phyloP scores from a whole-genome alignment of 768 basidiomycete species.

The Cytidiella melzeri region DNA sequence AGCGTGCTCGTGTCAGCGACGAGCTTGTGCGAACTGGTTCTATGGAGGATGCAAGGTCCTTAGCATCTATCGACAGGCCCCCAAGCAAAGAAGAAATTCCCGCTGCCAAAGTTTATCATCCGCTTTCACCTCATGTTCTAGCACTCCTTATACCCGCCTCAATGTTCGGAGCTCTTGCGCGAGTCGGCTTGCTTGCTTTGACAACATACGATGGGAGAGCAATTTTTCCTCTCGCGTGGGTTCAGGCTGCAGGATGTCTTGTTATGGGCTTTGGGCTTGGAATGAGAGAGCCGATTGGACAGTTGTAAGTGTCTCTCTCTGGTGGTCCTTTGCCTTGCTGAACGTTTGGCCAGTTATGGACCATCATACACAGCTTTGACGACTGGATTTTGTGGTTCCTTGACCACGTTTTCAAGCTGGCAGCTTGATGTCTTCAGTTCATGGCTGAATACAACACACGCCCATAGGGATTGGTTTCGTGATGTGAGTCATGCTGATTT shows the following conservation, averaged over 20 bases:
- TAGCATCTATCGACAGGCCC: conserved; percentile 37
- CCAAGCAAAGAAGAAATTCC: conserved; percentile 30
- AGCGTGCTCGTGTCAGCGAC: conserved; percentile 26
- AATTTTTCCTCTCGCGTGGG: conserved; percentile 80
- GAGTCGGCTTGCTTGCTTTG: conserved; percentile 74
- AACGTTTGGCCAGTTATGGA: conserved; percentile 56
- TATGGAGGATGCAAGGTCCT: conserved; percentile 30
- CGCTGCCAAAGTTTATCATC: conserved; percentile 34
- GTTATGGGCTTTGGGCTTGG: conserved; percentile 81
- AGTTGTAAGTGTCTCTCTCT: conserved; percentile 50
- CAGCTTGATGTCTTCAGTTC: conserved; percentile 82
- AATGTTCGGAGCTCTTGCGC: conserved; percentile 79
- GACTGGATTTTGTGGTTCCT: conserved; percentile 92
- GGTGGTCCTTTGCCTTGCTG: background rate
- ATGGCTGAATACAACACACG: conserved; percentile 64
- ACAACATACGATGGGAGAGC: conserved; percentile 65
- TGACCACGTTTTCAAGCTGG: conserved; percentile 97
- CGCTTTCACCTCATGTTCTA: conserved; percentile 58
- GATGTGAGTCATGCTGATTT: conserved; percentile 45
- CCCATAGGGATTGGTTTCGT: conserved; percentile 56
- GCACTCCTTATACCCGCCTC: conserved; percentile 73
- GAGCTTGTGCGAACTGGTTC: conserved; percentile 30
- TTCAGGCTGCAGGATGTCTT: conserved; percentile 83
- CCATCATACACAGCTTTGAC: conserved; percentile 85
- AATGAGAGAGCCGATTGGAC: conserved; percentile 65